These are phyloP conservation scores for Nymphaea thermarum DNA, from an alignment of 164 flowering plant genomes.

Conservation along the genomic window DNA sequence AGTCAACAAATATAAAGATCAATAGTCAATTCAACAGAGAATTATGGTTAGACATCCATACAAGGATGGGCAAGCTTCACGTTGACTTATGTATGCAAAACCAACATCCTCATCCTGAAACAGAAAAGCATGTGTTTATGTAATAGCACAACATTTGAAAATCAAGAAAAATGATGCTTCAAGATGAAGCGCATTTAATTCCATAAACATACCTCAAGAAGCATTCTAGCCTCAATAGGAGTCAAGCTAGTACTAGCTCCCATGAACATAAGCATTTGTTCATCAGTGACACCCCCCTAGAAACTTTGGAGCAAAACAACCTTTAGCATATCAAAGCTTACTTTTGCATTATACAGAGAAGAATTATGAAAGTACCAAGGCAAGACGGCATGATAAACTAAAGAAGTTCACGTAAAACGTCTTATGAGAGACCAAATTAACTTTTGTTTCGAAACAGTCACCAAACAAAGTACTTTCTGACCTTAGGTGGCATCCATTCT, in stretches of 20 bases:
- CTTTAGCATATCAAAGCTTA: conserved; percentile 8
- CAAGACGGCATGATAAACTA: neutral
- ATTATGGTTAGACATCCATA: conserved; percentile 24
- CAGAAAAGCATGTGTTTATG: conserved; percentile 1
- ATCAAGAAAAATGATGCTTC: conserved; percentile 1
- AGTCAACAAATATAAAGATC: too few species aligned
- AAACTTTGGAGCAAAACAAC: conserved; percentile 17
- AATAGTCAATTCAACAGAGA: neutral
- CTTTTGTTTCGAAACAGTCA: neutral
- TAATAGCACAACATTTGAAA: neutral
- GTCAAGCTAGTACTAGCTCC: conserved; percentile 82
- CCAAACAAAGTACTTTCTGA: conserved; percentile 13
- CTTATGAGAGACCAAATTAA: neutral
- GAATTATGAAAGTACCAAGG: neutral
- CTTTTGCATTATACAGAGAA: neutral
- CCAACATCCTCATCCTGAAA: conserved; percentile 81
- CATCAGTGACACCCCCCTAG: conserved; percentile 97
- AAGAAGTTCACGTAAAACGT: neutral
- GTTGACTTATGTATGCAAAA: conserved; percentile 87
- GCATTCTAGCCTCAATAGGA: conserved; percentile 60
- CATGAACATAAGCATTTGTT: conserved; percentile 92
- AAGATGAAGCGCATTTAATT: neutral
- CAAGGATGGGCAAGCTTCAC: conserved; percentile 95
- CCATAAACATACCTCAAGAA: conserved; percentile 61
- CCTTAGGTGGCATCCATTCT: conserved; percentile 99